Evolutionary conservation across 2,329 filamentous ascomycete genomes (phyloP), one percentile per base, ranked within the genome.

Genomic region (Raffaelea albimanens): DNA sequence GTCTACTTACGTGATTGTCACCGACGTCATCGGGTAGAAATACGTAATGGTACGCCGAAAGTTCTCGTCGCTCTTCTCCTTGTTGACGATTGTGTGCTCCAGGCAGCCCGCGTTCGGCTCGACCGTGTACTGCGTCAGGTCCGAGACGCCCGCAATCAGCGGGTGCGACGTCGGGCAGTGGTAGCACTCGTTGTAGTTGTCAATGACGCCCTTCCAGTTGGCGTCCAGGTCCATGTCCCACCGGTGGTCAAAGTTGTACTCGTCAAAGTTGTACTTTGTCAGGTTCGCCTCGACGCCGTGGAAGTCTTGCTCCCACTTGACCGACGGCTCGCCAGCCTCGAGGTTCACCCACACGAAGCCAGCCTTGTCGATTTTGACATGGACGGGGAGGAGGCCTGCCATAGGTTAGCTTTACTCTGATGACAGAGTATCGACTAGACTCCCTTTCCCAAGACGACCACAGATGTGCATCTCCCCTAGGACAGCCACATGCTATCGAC

Each of bases 181-280:
- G 56, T 74, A 75, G 58, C 56, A 58, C 38, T 57, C 70, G 56
- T 75, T 73, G 59, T 70, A 74, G 56, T 73, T 73, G 52, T 75
- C 71, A 21, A 64, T 59, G 8, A 69, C 56, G 5, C 55, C 55
- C 51, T 68, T 69, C 66, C 66, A 69, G 50, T 67, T 68, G 44
- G 64, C 63, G 1, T 61, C 57, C 3, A 63, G 57, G 11, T 60
- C 56, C 49, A 63, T 55, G 5, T 63, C 60, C 61, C 52, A 54
- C 10, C 39, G 38, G 31, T 54, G 52, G 39, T 54, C 52, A 21
- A 48, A 60, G 8, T 45, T 42, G 44, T 58, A 62, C 11, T 58
- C 57, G 5, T 44, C 46, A 22, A 62, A 55, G 42, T 58, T 47
- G 39, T 59, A 58, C 29, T 4, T 2, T 9, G 19, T 20, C n/a